Evolutionary conservation across 257 asterid genomes (phyloP).

Genomic region (Thymus mandschuricus): DNA sequence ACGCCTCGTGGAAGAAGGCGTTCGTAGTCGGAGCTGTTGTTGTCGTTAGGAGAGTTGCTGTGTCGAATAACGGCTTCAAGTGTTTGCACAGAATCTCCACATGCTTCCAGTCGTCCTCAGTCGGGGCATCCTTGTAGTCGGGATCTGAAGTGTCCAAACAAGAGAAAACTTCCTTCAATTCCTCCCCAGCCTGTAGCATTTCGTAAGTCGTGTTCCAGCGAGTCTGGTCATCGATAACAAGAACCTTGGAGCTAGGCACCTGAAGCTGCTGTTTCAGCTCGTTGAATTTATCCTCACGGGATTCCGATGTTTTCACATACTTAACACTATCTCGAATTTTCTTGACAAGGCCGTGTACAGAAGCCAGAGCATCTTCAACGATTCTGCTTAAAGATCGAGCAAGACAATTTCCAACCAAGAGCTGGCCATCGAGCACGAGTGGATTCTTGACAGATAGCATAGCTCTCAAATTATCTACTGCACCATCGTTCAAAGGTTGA

Average conservation of each 20-base stretch:
- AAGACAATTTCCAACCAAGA: conserved; percentile 76
- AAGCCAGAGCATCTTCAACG: conserved; percentile 60
- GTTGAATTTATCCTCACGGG: conserved; percentile 78
- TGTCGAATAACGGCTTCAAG: conserved; percentile 76
- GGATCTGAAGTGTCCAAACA: conserved; percentile 83
- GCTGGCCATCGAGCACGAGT: conserved; percentile 74
- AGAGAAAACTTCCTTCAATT: conserved; percentile 83
- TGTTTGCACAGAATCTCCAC: conserved; percentile 66
- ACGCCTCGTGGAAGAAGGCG: conserved; percentile 89
- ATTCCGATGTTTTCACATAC: conserved; percentile 84
- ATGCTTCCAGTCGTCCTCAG: conserved; percentile 74
- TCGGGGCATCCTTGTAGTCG: conserved; percentile 66
- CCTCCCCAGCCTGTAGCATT: conserved; percentile 81
- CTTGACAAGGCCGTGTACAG: conserved; percentile 58
- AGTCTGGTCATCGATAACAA: conserved; percentile 74
- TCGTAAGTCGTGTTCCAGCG: conserved; percentile 94
- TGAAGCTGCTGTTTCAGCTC: conserved; percentile 88
- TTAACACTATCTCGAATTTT: conserved; percentile 84
- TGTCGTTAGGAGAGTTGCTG: conserved; percentile 65
- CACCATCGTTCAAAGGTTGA: conserved; percentile 57
- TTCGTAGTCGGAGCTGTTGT: conserved; percentile 68
- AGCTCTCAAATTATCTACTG: conserved; percentile 72
- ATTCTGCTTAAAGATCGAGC: conserved; percentile 78
- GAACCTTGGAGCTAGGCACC: conserved; percentile 77
- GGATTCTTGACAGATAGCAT: conserved; percentile 88